phyloP scores from a whole-genome alignment of 2,329 filamentous ascomycete species.

The Helotiales sp. region DNA sequence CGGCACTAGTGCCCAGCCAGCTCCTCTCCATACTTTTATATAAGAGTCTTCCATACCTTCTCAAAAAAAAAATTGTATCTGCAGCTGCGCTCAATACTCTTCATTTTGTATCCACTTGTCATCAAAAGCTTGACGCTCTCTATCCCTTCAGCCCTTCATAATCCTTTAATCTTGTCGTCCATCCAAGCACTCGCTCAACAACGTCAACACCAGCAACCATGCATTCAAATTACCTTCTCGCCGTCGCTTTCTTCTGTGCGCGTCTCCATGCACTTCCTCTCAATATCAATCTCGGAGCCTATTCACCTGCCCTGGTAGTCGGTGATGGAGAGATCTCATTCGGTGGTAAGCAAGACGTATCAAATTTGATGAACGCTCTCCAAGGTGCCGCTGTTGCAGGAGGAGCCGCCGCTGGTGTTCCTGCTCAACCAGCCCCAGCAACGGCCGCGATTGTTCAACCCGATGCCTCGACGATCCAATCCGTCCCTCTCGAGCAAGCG shows the following conservation, averaged over 20 bases:
- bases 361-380: slow-evolving; percentile 51
- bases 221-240: slow-evolving; percentile 41
- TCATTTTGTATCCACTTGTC: slow-evolving; percentile 26
- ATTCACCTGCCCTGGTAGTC: slow-evolving; percentile 57
- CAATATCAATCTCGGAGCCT: slow-evolving; percentile 58
- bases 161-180: slow-evolving; percentile 28
- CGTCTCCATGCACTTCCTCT: slow-evolving; percentile 48
- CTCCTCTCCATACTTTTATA: slow-evolving; percentile 31
- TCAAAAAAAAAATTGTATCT: slow-evolving; percentile 23
- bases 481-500: slow-evolving; percentile 40
- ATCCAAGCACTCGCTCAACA: slow-evolving; percentile 14
- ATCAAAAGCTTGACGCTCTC: slow-evolving; percentile 41
- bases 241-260: slow-evolving; percentile 42
- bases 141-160: slow-evolving; percentile 26
- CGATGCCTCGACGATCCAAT: slow-evolving; percentile 17
- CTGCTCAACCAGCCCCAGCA: slow-evolving; percentile 31
- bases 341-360: slow-evolving; percentile 48
- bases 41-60: slow-evolving; percentile 34
- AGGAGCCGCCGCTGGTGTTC: slow-evolving; percentile 43
- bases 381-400: slow-evolving; percentile 52
- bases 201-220: slow-evolving; percentile 24
- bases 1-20: slow-evolving; percentile 19
- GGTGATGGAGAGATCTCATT: slow-evolving; percentile 59
- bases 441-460: slow-evolving; percentile 34
- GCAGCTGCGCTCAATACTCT: slow-evolving; percentile 38